These are phyloP conservation scores for Pythium rhizo-oryzae DNA, from an alignment of 352 stramenopile species.

Conservation along the genomic window DNA sequence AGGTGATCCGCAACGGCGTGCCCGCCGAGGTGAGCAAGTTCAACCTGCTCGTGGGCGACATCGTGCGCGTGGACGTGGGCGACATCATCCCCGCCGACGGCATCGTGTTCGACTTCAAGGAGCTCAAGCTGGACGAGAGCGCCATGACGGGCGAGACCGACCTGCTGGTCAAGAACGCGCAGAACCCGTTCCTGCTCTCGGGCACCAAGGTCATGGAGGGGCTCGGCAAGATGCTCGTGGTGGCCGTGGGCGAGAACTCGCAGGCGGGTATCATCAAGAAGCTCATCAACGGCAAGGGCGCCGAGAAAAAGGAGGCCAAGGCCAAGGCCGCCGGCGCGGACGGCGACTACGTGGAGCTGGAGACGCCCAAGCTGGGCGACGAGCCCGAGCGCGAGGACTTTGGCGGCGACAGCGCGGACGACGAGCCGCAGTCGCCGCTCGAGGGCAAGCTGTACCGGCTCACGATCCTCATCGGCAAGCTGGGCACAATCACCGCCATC, in stretches of 20 bases:
- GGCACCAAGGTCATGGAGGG: constrained; percentile 95
- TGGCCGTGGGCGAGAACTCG: constrained; percentile 92
- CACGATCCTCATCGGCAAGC: constrained; percentile 84
- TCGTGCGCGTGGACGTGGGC: constrained; percentile 81
- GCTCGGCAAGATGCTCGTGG: constrained; percentile 91
- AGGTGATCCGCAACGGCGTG: constrained; percentile 75
- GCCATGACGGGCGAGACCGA: constrained; percentile 93
- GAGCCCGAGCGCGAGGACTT: constrained; percentile 84
- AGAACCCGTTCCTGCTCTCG: constrained; percentile 94
- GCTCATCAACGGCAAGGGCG: constrained; percentile 75
- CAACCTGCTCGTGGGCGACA: constrained; percentile 88
- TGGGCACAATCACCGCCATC: constrained; percentile 72
- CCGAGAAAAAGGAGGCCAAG: constrained; percentile 60
- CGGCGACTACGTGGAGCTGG: constrained; percentile 28
- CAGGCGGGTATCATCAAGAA: constrained; percentile 94
- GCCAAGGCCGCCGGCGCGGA: constrained; percentile 48
- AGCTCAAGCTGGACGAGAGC: constrained; percentile 92
- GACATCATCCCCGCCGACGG: constrained; percentile 92
- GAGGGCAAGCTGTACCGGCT: constrained; percentile 85
- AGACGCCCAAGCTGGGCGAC: constrained; percentile 68
- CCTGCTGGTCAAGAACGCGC: constrained; percentile 76
- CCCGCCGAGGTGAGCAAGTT: constrained; percentile 73
- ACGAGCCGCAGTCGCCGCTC: constrained; percentile 67
- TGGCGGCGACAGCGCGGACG: constrained; percentile 50
- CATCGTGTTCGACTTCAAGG: constrained; percentile 87